Evolutionary conservation across 805 yeast species (phyloP), one percentile per base, ranked within the genome.

Genomic region (Scheffersomyces amazonensis): DNA sequence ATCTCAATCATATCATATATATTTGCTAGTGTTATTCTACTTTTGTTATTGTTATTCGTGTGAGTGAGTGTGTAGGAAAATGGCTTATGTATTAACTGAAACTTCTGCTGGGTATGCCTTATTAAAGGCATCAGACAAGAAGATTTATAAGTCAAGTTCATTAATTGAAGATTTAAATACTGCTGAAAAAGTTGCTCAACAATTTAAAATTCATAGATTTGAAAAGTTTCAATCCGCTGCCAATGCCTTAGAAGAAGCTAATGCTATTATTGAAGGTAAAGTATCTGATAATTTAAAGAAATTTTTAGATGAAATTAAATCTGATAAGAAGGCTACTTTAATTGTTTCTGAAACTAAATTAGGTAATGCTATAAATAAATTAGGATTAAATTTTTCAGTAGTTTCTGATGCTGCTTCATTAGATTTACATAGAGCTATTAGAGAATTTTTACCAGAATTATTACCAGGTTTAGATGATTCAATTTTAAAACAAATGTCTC

Each of bases 101-200:
- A 93, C 99, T 49, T 87, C 99, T 48, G 99, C 99, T 37, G 99
- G 99, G 61, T 93, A 93, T 66, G 99, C 99, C 61, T 78, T 93
- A 61, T 80, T 93, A 63, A 93, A 93, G 74, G 96, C 97, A 41
- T 83, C 96, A 48, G 98, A 93, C 76, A 93, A 93, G 76, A 91
- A 91, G 76, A 83, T 93, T 56, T 83, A 91, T 78, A 91, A 90
- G 73, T 81, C 93, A 18, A 64, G 84, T 39, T 62, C 80, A 42
- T 70, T 90, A 52, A 67, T 86, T 49, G 76, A 82, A 47, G 96
- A 89, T 62, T 75, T 90, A 56, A 75, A 86, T 66, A 66, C 87
- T 35, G 80, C 95, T 34, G 95, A 84, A 48, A 85, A 87, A 65
- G 96, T 90, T 44, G 76, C 89, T 40, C 76, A 85, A 51, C 95